A percentile compares a stretch with the other conserved stretches of the same genome.
Conservation (phyloP, 2,329 filamentous ascomycete species). For the Talaromyces atroroseus region DNA sequence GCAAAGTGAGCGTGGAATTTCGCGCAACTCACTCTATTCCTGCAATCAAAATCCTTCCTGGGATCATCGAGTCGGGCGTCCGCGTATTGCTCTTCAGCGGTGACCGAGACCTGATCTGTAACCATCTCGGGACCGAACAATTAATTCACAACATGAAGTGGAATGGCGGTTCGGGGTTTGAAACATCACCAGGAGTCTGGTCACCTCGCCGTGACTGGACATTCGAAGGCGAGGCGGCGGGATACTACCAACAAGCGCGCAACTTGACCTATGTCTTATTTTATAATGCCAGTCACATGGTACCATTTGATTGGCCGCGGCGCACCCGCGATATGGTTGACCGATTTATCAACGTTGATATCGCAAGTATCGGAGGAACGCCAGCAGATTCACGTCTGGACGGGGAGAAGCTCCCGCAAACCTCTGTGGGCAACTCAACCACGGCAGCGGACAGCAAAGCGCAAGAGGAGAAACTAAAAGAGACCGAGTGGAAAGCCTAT, state of each 20-base stretch:
- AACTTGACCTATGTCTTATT: conserved; percentile 95
- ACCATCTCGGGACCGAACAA: conserved; percentile 88
- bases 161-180: conserved; percentile 89
- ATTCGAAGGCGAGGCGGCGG: conserved; percentile 81
- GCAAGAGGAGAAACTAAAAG: conserved; percentile 66
- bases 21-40: conserved; percentile 64
- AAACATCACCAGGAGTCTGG: conserved; percentile 77
- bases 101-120: conserved; percentile 92
- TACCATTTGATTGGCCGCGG: conserved; percentile 86
- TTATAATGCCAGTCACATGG: conserved; percentile 96
- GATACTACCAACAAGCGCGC: conserved; percentile 88
- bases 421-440: conserved; percentile 70
- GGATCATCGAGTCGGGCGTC: conserved; percentile 65
- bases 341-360: conserved; percentile 90
- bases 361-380: conserved; percentile 74
- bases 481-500: conserved; percentile 85
- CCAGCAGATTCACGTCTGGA: conserved; percentile 77
- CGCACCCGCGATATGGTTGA: conserved; percentile 94
- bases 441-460: conserved; percentile 49
- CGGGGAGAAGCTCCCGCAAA: conserved; percentile 74
- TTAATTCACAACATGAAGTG: conserved; percentile 86
- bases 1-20: conserved; percentile 70
- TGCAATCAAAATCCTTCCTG: conserved; percentile 68
- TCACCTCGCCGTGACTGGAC: conserved; percentile 91
- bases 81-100: conserved; percentile 86